Base-by-base conservation (phyloP, 345 rosid genomes). In the Syzygium aqueum region DNA sequence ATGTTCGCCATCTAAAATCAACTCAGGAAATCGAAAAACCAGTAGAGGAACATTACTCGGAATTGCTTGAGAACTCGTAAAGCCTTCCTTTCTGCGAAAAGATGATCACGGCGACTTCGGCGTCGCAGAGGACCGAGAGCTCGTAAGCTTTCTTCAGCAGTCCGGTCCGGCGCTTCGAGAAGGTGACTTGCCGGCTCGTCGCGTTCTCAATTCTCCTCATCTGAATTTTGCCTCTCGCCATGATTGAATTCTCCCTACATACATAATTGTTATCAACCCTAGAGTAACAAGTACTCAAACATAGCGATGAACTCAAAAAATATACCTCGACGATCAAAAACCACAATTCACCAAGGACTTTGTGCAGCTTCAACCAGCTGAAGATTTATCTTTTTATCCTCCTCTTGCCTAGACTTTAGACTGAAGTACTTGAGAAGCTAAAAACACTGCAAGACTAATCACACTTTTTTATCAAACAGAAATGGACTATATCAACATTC, bases 151-250 rank as follows among this genome's bases (percentile, higher is more conserved):
- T 86, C 87, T 86, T 86, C 51, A 86, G 85, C 49, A 86, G 63
- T 28, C 85, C 87, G 7, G 16, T 53, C 15, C 28, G 87, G 56
- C 87, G 61, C 67, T 77, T 86, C 27, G 88, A 86, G 88, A 86
- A 86, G 73, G 88, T 86, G 77, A 86, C 85, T 78, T 54, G 85
- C 53, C 85, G 37, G 85, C 77, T 86, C 5, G 77, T 78, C 3
- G 54, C n/a, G 37, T 78, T 86, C 88, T 86, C 88, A 54, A 86
- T 86, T 37, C 53, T 40, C 85, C 85, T 86, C 88, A 86, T 80
- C 85, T 54, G 73, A 78, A 86, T 80, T 84, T 78, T 86, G 12
- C 88, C 88, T 51, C 88, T 78, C 30, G 53, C 88, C 88, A 86
- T 86, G 25, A 77, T 85, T 43, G 13, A 49, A 53, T 53, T 61